Percentiles rank a stretch among this genome's conserved stretches.
Conservation (phyloP, 805 yeast species). For the Candida silvicultrix region DNA sequence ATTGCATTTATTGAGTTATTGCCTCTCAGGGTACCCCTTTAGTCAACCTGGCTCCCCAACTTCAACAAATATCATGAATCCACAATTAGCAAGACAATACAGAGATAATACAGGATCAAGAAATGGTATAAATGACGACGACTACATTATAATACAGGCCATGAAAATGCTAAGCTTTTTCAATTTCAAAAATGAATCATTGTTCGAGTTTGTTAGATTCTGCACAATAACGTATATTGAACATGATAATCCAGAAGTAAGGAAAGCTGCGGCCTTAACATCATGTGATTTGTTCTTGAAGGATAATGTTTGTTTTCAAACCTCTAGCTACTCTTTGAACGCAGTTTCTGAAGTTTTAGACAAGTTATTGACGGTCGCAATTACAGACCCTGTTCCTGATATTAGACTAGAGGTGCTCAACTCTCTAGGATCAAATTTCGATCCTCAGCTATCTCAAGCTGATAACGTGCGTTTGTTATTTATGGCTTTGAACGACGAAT, state of each 20-base stretch:
- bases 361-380: conserved; percentile 72
- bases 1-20: conserved; percentile 63
- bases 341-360: conserved; percentile 84
- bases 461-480: conserved; percentile 80
- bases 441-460: conserved; percentile 91
- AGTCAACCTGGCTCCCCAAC: conserved; percentile 84
- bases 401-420: conserved; percentile 75
- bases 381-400: conserved; percentile 84
- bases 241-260: conserved; percentile 69
- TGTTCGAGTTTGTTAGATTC: conserved; percentile 82
- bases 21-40: conserved; percentile 75
- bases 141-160: conserved; percentile 63
- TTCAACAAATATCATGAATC: conserved; percentile 41
- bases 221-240: conserved; percentile 83
- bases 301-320: conserved; percentile 81
- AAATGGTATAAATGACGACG: conserved; percentile 52
- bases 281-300: conserved; percentile 69
- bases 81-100: conserved; percentile 67
- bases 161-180: conserved; percentile 70
- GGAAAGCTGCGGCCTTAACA: conserved; percentile 80
- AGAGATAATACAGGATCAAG: conserved; percentile 67
- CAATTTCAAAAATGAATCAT: conserved; percentile 65
- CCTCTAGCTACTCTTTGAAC: conserved; percentile 70
- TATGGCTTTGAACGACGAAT: conserved; percentile 88
- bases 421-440: conserved; percentile 69